A percentile compares a stretch with the other conserved stretches of the same genome.
Conservation (phyloP, 2,329 filamentous ascomycete genomes). For the Fusarium proliferatum region DNA sequence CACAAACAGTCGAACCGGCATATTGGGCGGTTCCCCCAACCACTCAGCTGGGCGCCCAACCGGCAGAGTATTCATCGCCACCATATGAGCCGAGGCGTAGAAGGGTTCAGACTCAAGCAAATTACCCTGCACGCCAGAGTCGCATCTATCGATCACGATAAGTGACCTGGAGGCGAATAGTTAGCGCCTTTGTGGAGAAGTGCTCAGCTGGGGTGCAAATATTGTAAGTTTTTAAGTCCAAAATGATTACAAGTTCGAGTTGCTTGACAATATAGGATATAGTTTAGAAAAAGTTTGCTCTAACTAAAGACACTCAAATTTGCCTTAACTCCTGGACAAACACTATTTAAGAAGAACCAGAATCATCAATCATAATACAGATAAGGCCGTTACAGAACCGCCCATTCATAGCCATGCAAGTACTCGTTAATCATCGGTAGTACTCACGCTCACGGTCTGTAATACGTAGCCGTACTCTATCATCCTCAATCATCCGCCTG, state of each 20-base stretch:
- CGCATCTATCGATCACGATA: slow-evolving; percentile 3
- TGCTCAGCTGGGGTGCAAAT: neutral
- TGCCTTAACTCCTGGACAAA: slow-evolving; percentile 25
- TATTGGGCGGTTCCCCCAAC: slow-evolving; percentile 15
- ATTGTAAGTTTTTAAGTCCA: neutral
- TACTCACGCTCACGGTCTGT: slow-evolving; percentile 51
- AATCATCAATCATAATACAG: slow-evolving; percentile 41
- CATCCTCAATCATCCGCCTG: slow-evolving; percentile 49
- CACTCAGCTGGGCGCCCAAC: neutral
- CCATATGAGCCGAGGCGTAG: slow-evolving; percentile 13
- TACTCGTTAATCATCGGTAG: slow-evolving; percentile 30
- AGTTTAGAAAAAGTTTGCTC: neutral
- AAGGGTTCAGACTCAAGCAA: slow-evolving; percentile 10
- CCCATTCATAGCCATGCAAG: neutral
- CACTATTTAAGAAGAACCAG: slow-evolving; percentile 14
- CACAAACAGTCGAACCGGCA: slow-evolving; percentile 13
- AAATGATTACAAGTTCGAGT: neutral
- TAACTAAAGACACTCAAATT: slow-evolving; percentile 10
- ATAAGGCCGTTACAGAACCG: slow-evolving; percentile 21
- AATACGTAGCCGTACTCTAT: slow-evolving; percentile 47
- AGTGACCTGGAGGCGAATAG: neutral
- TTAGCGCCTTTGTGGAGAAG: neutral
- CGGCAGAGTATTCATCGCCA: slow-evolving; percentile 14
- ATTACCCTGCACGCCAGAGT: neutral
- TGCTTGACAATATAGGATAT: neutral